Evolutionary conservation across 768 basidiomycete genomes (phyloP).

Genomic region (Boletus sp.): DNA sequence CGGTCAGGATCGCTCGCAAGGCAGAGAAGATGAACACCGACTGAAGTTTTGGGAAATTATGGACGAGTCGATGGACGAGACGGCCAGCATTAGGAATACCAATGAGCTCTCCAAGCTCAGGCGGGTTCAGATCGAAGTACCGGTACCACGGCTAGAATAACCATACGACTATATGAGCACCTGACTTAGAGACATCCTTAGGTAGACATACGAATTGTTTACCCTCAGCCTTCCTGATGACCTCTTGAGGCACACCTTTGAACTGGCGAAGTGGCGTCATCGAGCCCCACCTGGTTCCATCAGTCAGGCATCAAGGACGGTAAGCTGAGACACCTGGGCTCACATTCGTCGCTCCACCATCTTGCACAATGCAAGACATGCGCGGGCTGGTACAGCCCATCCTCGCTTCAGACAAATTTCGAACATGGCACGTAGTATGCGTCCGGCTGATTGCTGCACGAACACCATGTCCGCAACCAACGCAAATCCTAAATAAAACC

Average conservation of each 20-base stretch:
- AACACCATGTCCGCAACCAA: slow-evolving; percentile 93
- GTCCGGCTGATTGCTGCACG: slow-evolving; percentile 95
- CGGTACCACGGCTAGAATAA: slow-evolving; percentile 82
- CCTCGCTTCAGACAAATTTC: slow-evolving; percentile 97
- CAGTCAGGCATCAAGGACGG: not conserved
- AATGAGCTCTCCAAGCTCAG: slow-evolving; percentile 93
- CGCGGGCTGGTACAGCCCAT: slow-evolving; percentile 94
- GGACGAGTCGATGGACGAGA: slow-evolving; percentile 88
- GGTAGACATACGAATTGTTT: slow-evolving; percentile 84
- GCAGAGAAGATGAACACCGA: slow-evolving; percentile 33
- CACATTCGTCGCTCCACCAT: slow-evolving; percentile 89
- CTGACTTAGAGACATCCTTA: not conserved
- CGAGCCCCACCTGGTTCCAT: slow-evolving; percentile 77
- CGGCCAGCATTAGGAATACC: slow-evolving; percentile 92
- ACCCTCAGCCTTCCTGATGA: slow-evolving; percentile 87
- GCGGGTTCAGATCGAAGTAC: slow-evolving; percentile 89
- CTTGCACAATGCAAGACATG: slow-evolving; percentile 91
- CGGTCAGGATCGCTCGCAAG: not conserved
- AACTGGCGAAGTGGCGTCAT: slow-evolving; percentile 98
- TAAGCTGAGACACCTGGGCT: slow-evolving; percentile 21
- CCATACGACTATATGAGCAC: not conserved
- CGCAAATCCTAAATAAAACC: slow-evolving; percentile 57
- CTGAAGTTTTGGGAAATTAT: slow-evolving; percentile 95
- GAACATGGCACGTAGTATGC: slow-evolving; percentile 94
- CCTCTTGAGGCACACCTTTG: slow-evolving; percentile 82